Conservation (phyloP, 2,329 filamentous ascomycete species). For the Penicillium sp. region DNA sequence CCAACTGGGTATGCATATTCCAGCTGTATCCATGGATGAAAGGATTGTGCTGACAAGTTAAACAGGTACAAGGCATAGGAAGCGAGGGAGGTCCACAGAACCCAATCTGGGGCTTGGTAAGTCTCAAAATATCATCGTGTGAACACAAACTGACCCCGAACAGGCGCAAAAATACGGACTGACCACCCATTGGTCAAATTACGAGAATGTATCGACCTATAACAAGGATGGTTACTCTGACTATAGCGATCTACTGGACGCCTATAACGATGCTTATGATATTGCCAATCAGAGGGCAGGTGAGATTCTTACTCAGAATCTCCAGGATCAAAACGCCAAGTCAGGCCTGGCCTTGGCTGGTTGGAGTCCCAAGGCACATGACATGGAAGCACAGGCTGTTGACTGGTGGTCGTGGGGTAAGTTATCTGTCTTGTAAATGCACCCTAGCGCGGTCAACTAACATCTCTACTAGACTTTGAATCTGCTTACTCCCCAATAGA, state of each 20-base stretch:
- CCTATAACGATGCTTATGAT: constrained; percentile 50
- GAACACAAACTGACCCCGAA: not conserved
- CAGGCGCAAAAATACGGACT: constrained; percentile 58
- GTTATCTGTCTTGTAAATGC: not conserved
- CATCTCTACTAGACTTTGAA: constrained; percentile 53
- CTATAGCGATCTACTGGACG: constrained; percentile 51
- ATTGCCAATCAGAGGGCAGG: constrained; percentile 55
- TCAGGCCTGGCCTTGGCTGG: constrained; percentile 59
- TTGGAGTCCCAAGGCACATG: constrained; percentile 57
- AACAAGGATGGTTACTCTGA: constrained; percentile 56
- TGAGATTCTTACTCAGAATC: constrained; percentile 55
- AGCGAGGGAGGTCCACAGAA: constrained; percentile 17
- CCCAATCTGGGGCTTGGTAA: constrained; percentile 19
- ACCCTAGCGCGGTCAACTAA: not conserved
- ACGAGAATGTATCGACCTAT: constrained; percentile 58
- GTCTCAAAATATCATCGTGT: not conserved
- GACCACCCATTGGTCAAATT: constrained; percentile 58
- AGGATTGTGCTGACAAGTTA: not conserved
- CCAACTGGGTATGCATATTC: constrained; percentile 15
- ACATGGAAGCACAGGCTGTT: constrained; percentile 57
- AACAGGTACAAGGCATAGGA: constrained; percentile 20
- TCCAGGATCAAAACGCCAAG: constrained; percentile 61
- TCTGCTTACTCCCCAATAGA: constrained; percentile 57
- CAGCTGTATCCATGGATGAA: not conserved
- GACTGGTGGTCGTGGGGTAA: constrained; percentile 58